Base-by-base conservation (phyloP, 352 stramenopile genomes). In the Pythium biforme region DNA sequence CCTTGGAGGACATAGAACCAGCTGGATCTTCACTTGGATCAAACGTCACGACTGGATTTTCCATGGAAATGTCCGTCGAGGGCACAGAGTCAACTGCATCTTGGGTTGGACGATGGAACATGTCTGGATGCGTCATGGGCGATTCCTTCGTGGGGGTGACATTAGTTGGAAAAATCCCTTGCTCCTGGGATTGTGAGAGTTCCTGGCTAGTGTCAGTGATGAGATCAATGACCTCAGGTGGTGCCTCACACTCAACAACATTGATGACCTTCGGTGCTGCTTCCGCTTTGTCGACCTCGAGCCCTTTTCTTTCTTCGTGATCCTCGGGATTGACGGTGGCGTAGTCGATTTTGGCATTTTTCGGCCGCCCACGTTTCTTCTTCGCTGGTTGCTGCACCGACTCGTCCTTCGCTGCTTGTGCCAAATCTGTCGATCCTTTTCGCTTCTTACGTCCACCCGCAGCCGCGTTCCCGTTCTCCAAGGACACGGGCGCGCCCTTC, bases 301-400 rank as follows among this genome's bases (percentile, higher is more conserved):
- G 37, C 5, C 4, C 17, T 8, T 17, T n/a, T 12, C 0, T 4
- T 3, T 20, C 9, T 43, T 43, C 9, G 12, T 17, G 11, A 4
- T 4, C 37, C 17, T 43, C 37, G 6, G 15, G 12, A 43, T 19
- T 43, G 14, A 43, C 14, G 19, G 37, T 43, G 14, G 29, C 11
- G 19, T 15, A 33, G 17, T 33, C 20, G 0, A 43, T 39, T 45
- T 53, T 27, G 5, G 27, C 22, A 25, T n/a, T 20, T n/a, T 48
- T 65, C 1, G 37, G 31, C 14, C 58, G 39, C 0, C 58, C 49
- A 19, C 58, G 48, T 39, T 56, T 52, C 50, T 65, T 65, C 27
- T 65, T 65, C 14, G 26, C 17, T 14, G 25, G 27, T 19, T 41
- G 54, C 20, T 17, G 39, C 19, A 14, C 31, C 5, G n/a, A 15